A percentile compares a stretch with the other conserved stretches of the same genome.
These are phyloP conservation scores for Marasmius fiardii DNA, from an alignment of 1,284 basidiomycete species.

Conservation along the genomic window DNA sequence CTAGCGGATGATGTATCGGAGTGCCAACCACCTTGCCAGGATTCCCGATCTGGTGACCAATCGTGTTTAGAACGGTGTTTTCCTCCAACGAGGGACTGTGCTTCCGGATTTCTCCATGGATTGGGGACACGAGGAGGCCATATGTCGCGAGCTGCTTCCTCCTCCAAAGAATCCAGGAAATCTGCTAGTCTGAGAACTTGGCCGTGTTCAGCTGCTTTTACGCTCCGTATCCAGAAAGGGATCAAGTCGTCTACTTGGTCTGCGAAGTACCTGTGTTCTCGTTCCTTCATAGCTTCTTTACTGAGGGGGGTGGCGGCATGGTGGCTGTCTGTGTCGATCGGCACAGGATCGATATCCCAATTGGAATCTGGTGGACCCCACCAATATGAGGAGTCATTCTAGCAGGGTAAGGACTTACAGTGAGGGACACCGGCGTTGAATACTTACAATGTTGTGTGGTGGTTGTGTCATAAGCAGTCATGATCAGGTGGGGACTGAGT, in stretches of 20 bases:
- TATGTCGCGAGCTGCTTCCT: slow-evolving; percentile 9
- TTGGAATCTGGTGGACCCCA: slow-evolving; percentile 8
- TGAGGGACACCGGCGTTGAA: no score
- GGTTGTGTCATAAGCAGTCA: background rate
- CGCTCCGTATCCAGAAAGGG: slow-evolving; percentile 51
- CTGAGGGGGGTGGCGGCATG: slow-evolving; percentile 26
- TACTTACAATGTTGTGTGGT: background rate
- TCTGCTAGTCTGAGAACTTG: slow-evolving; percentile 44
- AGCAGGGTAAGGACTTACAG: no score
- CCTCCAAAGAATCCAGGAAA: slow-evolving; percentile 42
- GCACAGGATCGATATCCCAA: slow-evolving; percentile 5
- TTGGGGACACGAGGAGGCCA: slow-evolving; percentile 10
- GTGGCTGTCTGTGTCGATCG: slow-evolving; percentile 7
- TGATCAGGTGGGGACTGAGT: background rate
- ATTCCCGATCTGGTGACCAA: slow-evolving; percentile 15
- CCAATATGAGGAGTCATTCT: slow-evolving; percentile 19
- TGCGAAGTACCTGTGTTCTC: slow-evolving; percentile 49
- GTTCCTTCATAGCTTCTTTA: slow-evolving; percentile 37
- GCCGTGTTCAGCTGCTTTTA: slow-evolving; percentile 49
- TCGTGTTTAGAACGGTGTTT: background rate
- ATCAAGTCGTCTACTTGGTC: slow-evolving; percentile 46
- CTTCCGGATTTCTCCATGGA: slow-evolving; percentile 7
- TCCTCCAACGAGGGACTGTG: slow-evolving; percentile 15
- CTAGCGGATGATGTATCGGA: background rate
- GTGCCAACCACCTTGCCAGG: background rate